Base-by-base conservation (phyloP, 2,329 filamentous ascomycete species). In the Cladosporium sp. region DNA sequence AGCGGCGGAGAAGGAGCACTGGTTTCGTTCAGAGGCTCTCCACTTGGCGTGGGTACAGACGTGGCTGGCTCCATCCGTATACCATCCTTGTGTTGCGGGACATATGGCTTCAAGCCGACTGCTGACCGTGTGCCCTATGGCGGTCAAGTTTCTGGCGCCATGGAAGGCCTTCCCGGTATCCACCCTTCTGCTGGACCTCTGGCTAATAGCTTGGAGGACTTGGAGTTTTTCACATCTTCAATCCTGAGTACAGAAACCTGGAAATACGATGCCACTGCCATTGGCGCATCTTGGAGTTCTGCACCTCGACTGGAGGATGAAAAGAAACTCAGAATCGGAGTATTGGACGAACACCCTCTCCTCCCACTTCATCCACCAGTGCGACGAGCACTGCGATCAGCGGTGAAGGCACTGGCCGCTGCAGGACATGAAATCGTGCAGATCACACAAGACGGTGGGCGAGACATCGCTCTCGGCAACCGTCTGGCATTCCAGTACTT, bases 1-100 rank as follows among this genome's bases (percentile, higher is more conserved):
- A 82, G 80, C 2, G 84, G 84, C 10, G 84, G 84, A 23, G 84
- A 86, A 72, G 82, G 81, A 21, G 83, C 83, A 3, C 74, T 86
- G 3, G 59, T 86, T 1, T 82, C 80, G 0, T 78, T 82, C 71
- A 72, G 80, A 23, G 84, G 83, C 0, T 82, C 79, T 11, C 67
- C 82, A 0, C 69, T 86, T 0, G 84, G 84, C 3, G 79, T 85
- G 0, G 84, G 83, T 2, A 85, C 84, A 4, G 84, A 86, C 69
- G 80, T 86, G 11, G 84, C 83, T n/a, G 83, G 83, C 10, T 80
- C 78, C 3, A 83, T 85, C 62, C 77, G 84, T 2, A 80, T 85
- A 18, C 84, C 84, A 0, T 79, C 83, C 0, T 79, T 81, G 68
- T 80, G 83, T 64, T 80, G 83, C 66, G 82, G 81, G 1, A 72